A percentile compares a stretch with the other conserved stretches of the same genome.
Evolutionary conservation across 1,284 basidiomycete genomes (phyloP).

Genomic region (Porogramme epimiltina): DNA sequence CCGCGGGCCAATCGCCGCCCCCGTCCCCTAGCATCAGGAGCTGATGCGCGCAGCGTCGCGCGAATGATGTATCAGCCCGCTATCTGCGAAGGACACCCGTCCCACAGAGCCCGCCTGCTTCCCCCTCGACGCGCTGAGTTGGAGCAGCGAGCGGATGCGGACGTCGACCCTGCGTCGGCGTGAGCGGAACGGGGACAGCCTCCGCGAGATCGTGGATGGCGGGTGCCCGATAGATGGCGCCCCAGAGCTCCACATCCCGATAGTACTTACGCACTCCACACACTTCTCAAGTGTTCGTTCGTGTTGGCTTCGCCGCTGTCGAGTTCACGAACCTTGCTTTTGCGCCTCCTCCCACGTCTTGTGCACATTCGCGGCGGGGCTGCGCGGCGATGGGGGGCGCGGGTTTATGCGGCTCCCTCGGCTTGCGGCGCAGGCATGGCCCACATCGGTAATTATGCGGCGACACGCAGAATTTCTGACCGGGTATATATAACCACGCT

Average conservation of each 20-base stretch:
- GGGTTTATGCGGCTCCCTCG: constrained; percentile 5
- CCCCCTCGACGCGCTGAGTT: constrained; percentile 6
- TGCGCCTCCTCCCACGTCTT: too few relatives aligned
- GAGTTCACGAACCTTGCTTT: too few relatives aligned
- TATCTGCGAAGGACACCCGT: constrained; percentile 15
- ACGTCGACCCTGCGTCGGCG: too few relatives aligned
- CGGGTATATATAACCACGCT: constrained; percentile 2
- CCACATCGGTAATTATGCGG: constrained; percentile 18
- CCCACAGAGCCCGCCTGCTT: constrained; percentile 10
- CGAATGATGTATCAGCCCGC: constrained; percentile 17
- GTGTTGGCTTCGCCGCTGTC: too few relatives aligned
- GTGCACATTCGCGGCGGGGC: not conserved
- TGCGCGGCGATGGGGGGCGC: not conserved
- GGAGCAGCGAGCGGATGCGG: too few relatives aligned
- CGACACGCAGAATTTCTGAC: constrained; percentile 11
- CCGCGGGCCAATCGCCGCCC: constrained; percentile 9
- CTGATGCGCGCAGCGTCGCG: constrained; percentile 18
- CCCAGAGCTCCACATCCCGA: too few relatives aligned
- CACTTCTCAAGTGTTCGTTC: too few relatives aligned
- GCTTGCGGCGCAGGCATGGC: constrained; percentile 8
- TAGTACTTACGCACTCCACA: too few relatives aligned
- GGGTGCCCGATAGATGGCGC: too few relatives aligned
- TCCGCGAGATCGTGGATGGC: too few relatives aligned
- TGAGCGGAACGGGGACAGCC: too few relatives aligned
- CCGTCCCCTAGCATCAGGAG: constrained; percentile 10